Evolutionary conservation across 1,284 basidiomycete species (phyloP).

Genomic region (Termitomyces sp.): DNA sequence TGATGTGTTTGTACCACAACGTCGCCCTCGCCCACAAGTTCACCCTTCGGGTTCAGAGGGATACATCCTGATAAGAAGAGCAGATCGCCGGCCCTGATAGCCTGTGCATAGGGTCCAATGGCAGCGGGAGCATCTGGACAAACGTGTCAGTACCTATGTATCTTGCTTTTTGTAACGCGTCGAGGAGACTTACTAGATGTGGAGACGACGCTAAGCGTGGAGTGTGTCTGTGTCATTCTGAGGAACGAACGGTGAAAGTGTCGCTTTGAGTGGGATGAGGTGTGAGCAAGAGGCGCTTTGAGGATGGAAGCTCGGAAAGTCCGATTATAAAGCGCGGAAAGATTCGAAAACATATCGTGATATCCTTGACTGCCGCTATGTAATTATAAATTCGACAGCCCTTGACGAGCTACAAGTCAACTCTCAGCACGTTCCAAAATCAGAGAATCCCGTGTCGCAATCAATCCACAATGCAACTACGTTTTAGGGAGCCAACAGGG

Average conservation of each 20-base stretch:
- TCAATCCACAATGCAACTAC: too few relatives aligned
- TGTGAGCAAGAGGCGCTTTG: constrained; percentile 6
- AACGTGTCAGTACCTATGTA: neutral
- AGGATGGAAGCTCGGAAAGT: constrained; percentile 10
- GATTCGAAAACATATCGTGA: constrained; percentile 9
- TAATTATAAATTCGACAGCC: neutral
- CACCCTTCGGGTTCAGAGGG: constrained; percentile 70
- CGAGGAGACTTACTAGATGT: constrained; percentile 37
- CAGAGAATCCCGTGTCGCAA: neutral
- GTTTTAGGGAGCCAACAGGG: too few relatives aligned
- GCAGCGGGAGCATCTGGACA: constrained; percentile 74
- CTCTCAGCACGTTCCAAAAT: constrained; percentile 7
- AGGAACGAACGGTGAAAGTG: constrained; percentile 13
- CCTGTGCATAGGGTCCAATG: constrained; percentile 90
- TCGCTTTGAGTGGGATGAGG: constrained; percentile 6
- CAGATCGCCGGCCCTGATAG: constrained; percentile 79
- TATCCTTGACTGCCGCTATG: neutral
- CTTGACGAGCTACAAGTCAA: neutral
- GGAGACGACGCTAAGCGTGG: constrained; percentile 48
- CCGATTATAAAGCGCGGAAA: constrained; percentile 14
- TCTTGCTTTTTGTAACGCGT: neutral
- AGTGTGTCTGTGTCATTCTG: constrained; percentile 44
- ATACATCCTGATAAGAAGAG: constrained; percentile 92
- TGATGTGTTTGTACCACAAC: constrained; percentile 84
- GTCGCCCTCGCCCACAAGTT: constrained; percentile 68